These are phyloP conservation scores for Colletotrichum sp. DNA, from an alignment of 2,329 filamentous ascomycete species.

Conservation along the genomic window DNA sequence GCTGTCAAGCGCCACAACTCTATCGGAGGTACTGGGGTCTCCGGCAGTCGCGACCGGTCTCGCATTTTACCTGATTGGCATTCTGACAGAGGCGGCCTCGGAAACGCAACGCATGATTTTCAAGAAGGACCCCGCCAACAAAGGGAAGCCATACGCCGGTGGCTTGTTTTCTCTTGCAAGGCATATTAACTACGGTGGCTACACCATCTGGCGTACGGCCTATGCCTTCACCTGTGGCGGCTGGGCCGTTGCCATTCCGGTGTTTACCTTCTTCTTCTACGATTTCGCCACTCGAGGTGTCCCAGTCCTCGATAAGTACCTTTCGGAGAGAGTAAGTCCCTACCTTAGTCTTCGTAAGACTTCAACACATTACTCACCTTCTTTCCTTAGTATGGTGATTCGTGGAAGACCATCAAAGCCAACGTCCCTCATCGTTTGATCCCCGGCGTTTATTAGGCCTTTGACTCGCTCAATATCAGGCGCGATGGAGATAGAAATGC, in stretches of 20 bases:
- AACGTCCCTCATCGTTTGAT: neutral
- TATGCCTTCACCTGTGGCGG: neutral
- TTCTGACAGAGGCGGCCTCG: neutral
- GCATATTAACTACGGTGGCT: slow-evolving; percentile 1
- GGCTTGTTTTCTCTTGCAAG: neutral
- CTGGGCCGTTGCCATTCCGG: neutral
- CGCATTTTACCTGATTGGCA: neutral
- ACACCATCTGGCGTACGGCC: neutral
- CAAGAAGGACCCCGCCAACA: neutral
- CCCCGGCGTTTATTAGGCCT: neutral
- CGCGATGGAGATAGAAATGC: neutral
- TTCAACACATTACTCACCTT: neutral
- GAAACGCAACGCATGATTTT: neutral
- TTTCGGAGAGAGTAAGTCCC: neutral
- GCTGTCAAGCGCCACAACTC: neutral
- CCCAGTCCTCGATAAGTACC: neutral
- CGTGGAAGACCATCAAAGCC: neutral
- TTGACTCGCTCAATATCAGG: neutral
- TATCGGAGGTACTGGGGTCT: neutral
- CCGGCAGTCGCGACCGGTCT: neutral
- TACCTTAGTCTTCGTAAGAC: neutral
- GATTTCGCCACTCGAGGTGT: neutral
- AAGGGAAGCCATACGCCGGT: neutral
- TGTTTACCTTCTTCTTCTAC: neutral
- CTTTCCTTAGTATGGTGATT: neutral